These are phyloP conservation scores for Chlorella sp. DNA, from an alignment of 139 green algal species.

Conservation along the genomic window DNA sequence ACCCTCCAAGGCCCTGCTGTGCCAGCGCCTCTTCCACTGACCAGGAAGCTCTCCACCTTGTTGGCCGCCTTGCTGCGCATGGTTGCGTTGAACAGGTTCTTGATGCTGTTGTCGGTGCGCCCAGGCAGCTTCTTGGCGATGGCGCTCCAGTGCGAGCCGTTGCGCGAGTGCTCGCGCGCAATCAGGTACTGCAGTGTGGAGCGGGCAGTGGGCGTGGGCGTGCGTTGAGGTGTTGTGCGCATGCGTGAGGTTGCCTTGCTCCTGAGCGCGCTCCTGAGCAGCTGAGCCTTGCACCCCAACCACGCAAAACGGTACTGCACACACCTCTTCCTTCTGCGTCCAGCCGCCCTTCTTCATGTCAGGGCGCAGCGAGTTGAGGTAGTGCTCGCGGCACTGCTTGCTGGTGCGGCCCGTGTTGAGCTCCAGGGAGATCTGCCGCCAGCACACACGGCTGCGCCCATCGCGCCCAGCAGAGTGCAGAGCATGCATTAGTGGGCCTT, in stretches of 20 bases:
- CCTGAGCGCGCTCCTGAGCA: too few relatives aligned
- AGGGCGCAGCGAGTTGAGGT: constrained; percentile 16
- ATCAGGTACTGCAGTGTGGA: constrained; percentile 12
- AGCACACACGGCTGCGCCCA: neutral
- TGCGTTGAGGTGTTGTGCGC: too few relatives aligned
- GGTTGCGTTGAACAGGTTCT: constrained; percentile 65
- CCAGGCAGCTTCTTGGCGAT: constrained; percentile 9
- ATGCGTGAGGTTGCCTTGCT: too few relatives aligned
- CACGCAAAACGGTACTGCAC: constrained; percentile 8
- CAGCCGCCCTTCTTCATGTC: constrained; percentile 14
- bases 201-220: too few relatives aligned
- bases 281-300: too few relatives aligned
- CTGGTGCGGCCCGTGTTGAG: neutral
- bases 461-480: neutral
- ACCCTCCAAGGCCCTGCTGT: neutral
- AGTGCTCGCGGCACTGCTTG: constrained; percentile 34
- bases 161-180: constrained; percentile 2
- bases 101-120: constrained; percentile 65
- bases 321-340: constrained; percentile 4
- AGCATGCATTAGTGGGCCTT: neutral
- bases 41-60: constrained; percentile 8
- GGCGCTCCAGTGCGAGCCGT: constrained; percentile 9
- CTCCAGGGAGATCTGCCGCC: neutral
- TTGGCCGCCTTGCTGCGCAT: constrained; percentile 20
- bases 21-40: neutral